phyloP scores from a whole-genome alignment of 202 grass and related monocot genomes.

The Panicum hallii region DNA sequence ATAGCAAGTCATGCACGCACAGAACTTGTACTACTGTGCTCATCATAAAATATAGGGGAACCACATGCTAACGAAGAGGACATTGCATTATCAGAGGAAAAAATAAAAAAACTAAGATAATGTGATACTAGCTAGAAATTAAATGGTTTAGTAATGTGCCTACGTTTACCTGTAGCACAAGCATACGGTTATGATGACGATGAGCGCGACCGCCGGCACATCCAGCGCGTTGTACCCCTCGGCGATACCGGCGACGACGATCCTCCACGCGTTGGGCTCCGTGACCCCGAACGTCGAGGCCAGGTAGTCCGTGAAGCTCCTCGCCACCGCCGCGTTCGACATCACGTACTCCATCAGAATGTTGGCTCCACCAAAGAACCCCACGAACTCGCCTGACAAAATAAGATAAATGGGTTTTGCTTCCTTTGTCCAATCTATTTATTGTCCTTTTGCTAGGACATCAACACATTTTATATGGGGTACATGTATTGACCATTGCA shows the following conservation, averaged over 20 bases:
- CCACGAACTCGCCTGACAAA: constrained; percentile 70
- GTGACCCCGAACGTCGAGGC: constrained; percentile 62
- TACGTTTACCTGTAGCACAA: constrained; percentile 65
- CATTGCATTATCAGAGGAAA: neutral
- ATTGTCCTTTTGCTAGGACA: neutral
- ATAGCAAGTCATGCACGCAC: neutral
- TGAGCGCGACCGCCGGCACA: constrained; percentile 68
- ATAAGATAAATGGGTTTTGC: neutral
- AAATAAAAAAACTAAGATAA: neutral
- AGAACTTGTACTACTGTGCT: neutral
- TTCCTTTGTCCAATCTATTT: neutral
- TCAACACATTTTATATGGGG: neutral
- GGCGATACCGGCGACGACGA: constrained; percentile 58
- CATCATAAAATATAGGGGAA: constrained; percentile 41
- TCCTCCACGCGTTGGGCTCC: constrained; percentile 60
- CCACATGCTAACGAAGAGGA: constrained; percentile 10
- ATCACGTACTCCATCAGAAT: constrained; percentile 87
- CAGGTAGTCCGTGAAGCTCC: constrained; percentile 84
- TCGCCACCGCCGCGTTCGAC: constrained; percentile 81
- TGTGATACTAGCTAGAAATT: neutral
- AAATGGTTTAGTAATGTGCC: neutral
- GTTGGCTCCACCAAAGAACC: constrained; percentile 79
- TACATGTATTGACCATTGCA: neutral
- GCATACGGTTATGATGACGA: constrained; percentile 64
- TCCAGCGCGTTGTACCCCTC: constrained; percentile 66